phyloP scores from a whole-genome alignment of 768 basidiomycete species.

The Boletus pseudopeckii region DNA sequence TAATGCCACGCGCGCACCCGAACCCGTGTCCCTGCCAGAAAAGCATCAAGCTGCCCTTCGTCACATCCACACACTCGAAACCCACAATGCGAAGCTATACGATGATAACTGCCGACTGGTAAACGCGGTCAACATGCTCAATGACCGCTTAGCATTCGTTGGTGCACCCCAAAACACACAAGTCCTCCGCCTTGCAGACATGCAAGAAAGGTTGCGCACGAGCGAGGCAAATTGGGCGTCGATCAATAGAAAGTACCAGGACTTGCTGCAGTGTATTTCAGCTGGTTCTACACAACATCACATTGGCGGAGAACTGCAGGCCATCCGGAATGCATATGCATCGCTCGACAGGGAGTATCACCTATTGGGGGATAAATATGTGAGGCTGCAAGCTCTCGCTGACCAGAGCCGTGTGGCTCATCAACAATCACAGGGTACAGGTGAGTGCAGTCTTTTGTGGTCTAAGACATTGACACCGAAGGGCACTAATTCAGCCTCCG shows the following conservation, averaged over 20 bases:
- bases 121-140: constrained; percentile 27
- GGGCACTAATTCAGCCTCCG: neutral
- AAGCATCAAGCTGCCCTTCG: constrained; percentile 21
- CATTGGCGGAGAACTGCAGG: constrained; percentile 17
- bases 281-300: constrained; percentile 15
- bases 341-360: constrained; percentile 22
- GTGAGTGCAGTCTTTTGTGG: neutral
- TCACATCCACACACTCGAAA: constrained; percentile 31
- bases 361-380: constrained; percentile 22
- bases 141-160: constrained; percentile 27
- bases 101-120: constrained; percentile 38
- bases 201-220: constrained; percentile 27
- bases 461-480: neutral
- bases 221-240: constrained; percentile 18
- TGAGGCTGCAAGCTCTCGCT: constrained; percentile 8
- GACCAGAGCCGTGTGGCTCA: constrained; percentile 3
- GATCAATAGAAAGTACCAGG: constrained; percentile 26
- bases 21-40: constrained; percentile 39
- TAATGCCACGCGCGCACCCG: constrained; percentile 41
- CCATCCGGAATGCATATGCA: constrained; percentile 14
- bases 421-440: constrained; percentile 7
- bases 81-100: constrained; percentile 34
- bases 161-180: constrained; percentile 18
- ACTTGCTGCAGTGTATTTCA: constrained; percentile 17
- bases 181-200: constrained; percentile 12